Evolutionary conservation across 257 asterid genomes (phyloP).

Genomic region (Gardenia jasminoides): DNA sequence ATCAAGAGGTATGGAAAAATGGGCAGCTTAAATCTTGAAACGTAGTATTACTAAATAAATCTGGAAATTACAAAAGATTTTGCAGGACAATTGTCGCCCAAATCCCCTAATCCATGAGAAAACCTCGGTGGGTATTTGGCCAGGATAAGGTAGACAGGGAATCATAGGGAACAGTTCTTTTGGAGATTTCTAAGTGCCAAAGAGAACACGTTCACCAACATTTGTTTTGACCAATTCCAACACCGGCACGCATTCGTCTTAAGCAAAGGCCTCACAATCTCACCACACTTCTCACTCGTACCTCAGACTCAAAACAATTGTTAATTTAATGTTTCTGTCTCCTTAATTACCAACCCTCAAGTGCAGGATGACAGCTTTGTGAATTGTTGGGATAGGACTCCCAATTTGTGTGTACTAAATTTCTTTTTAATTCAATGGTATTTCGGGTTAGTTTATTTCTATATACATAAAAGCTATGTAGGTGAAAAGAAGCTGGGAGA

Average conservation of each 20-base stretch:
- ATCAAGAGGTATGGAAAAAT: constrained; percentile 3
- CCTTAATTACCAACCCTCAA: background rate
- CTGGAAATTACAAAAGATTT: constrained; percentile 12
- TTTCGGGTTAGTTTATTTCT: too few relatives aligned
- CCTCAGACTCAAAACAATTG: background rate
- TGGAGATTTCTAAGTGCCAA: background rate
- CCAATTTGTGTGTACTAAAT: background rate
- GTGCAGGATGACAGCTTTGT: background rate
- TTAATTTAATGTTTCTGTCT: constrained; percentile 8
- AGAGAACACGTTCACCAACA: constrained; percentile 6
- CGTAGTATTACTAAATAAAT: background rate
- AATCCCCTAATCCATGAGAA: constrained; percentile 1
- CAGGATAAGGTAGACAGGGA: constrained; percentile 10
- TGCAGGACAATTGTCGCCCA: constrained; percentile 11
- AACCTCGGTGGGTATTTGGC: background rate
- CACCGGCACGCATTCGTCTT: background rate
- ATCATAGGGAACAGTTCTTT: constrained; percentile 11
- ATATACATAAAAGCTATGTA: too few relatives aligned
- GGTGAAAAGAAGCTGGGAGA: too few relatives aligned
- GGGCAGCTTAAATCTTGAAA: background rate
- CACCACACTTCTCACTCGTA: constrained; percentile 8
- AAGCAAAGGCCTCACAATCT: background rate
- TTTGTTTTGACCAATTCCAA: constrained; percentile 3
- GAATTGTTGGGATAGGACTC: background rate
- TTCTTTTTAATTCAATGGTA: background rate